Evolutionary conservation across 2,329 filamentous ascomycete genomes (phyloP).

Genomic region (Cercospora zeae-maydis): DNA sequence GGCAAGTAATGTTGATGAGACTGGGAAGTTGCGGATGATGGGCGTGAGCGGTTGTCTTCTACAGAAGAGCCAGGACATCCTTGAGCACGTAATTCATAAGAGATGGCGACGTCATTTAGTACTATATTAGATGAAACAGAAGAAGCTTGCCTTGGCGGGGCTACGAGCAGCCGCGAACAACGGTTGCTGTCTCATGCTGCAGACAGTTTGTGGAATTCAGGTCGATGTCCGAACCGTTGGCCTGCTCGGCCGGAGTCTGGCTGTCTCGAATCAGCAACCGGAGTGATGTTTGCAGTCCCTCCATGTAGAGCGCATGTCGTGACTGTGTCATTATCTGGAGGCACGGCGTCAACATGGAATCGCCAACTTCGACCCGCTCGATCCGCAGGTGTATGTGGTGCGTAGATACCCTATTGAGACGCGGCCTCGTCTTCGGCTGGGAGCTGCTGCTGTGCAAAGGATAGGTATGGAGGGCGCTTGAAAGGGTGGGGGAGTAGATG

Average conservation of each 20-base stretch:
- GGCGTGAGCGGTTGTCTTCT: background rate
- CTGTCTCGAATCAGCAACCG: background rate
- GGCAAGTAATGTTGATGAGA: background rate
- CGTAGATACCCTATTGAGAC: background rate
- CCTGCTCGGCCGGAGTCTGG: background rate
- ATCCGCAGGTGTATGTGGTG: background rate
- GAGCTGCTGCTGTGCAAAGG: background rate
- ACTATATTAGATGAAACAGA: background rate
- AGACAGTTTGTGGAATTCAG: background rate
- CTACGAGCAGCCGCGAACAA: background rate
- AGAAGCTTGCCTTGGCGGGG: background rate
- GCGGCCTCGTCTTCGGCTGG: background rate
- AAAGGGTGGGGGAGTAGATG: background rate
- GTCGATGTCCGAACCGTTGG: background rate
- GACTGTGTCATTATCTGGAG: background rate
- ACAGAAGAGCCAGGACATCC: background rate
- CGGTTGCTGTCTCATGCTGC: too few relatives aligned
- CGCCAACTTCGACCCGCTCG: background rate
- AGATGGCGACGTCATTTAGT: background rate
- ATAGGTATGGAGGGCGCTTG: conserved; percentile 1
- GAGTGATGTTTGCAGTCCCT: background rate
- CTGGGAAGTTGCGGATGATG: background rate
- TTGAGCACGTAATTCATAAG: background rate
- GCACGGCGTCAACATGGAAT: background rate
- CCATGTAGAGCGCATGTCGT: background rate